These are phyloP conservation scores for Pseudogymnoascus verrucosus DNA, from an alignment of 2,329 filamentous ascomycete genomes.

Conservation along the genomic window DNA sequence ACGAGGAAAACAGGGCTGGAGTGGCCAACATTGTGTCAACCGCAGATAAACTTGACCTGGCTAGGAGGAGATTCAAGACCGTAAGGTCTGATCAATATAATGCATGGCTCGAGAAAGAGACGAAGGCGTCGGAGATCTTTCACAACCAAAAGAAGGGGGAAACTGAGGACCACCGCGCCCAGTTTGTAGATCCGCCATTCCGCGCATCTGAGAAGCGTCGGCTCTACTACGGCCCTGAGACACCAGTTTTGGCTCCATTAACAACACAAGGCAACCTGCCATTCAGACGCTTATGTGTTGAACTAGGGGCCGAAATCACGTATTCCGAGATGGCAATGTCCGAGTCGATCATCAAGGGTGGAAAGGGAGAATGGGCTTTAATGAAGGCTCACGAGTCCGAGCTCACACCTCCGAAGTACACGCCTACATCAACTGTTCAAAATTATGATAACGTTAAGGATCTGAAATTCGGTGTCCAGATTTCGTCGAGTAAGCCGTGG, in stretches of 20 bases:
- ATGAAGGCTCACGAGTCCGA: slow-evolving; percentile 89
- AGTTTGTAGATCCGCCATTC: slow-evolving; percentile 78
- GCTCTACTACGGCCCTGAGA: slow-evolving; percentile 90
- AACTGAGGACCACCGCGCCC: slow-evolving; percentile 66
- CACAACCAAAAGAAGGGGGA: slow-evolving; percentile 36
- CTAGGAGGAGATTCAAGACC: slow-evolving; percentile 62
- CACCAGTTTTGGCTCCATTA: slow-evolving; percentile 84
- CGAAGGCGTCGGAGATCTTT: slow-evolving; percentile 41
- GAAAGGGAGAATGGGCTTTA: slow-evolving; percentile 88
- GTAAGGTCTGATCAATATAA: slow-evolving; percentile 69
- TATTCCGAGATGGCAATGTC: slow-evolving; percentile 99
- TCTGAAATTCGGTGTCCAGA: slow-evolving; percentile 83
- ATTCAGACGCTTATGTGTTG: slow-evolving; percentile 82
- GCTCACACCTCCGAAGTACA: slow-evolving; percentile 60
- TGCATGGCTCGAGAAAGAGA: slow-evolving; percentile 66
- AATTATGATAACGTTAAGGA: slow-evolving; percentile 78
- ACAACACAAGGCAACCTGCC: slow-evolving; percentile 96
- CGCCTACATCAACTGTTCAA: slow-evolving; percentile 39
- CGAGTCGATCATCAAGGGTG: slow-evolving; percentile 78
- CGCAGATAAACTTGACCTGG: slow-evolving; percentile 64
- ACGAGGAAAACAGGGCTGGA: slow-evolving; percentile 46
- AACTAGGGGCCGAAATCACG: slow-evolving; percentile 83
- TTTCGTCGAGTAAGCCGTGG: slow-evolving; percentile 89
- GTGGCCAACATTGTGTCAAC: slow-evolving; percentile 68
- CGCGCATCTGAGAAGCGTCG: slow-evolving; percentile 87